phyloP scores from a whole-genome alignment of 192 early-diverging fungal species.

The Entophlyctis helioformis region DNA sequence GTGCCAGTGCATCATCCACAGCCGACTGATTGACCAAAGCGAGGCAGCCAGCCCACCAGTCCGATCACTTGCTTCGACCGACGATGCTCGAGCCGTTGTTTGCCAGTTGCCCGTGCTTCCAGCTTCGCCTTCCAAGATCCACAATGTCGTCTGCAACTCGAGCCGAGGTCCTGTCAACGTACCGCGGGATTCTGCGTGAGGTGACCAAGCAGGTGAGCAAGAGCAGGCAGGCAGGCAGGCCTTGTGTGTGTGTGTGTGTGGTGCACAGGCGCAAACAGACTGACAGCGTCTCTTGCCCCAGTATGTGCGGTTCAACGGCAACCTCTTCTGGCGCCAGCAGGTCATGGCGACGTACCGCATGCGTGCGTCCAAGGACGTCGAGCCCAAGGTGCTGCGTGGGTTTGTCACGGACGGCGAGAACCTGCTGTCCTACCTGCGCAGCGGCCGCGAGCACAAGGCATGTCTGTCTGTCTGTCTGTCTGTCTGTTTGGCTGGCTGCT shows the following conservation, averaged over 20 bases:
- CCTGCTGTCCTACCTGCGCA: slow-evolving; percentile 7
- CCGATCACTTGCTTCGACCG: too few species aligned
- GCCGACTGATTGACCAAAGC: too few species aligned
- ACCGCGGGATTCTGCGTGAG: slow-evolving; percentile 17
- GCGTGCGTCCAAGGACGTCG: not conserved
- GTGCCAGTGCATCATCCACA: too few species aligned
- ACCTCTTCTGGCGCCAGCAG: slow-evolving; percentile 11
- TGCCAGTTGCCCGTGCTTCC: too few species aligned
- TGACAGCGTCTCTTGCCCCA: not conserved
- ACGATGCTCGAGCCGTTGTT: too few species aligned
- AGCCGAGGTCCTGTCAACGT: slow-evolving; percentile 6
- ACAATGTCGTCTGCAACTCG: slow-evolving; percentile 1
- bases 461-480: not conserved
- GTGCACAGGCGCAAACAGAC: not conserved
- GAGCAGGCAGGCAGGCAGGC: not conserved
- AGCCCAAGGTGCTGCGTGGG: not conserved
- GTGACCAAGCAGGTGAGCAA: slow-evolving; percentile 11
- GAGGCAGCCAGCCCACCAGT: too few species aligned
- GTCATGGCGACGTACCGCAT: slow-evolving; percentile 3
- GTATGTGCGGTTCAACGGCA: slow-evolving; percentile 9
- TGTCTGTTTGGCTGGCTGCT: not conserved
- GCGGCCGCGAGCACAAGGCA: slow-evolving; percentile 10
- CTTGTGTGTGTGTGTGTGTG: not conserved
- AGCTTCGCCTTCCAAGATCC: too few species aligned
- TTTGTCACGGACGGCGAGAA: slow-evolving; percentile 3